phyloP scores from a whole-genome alignment of 78 protist species.

The Dictyostelium capitatum region DNA sequence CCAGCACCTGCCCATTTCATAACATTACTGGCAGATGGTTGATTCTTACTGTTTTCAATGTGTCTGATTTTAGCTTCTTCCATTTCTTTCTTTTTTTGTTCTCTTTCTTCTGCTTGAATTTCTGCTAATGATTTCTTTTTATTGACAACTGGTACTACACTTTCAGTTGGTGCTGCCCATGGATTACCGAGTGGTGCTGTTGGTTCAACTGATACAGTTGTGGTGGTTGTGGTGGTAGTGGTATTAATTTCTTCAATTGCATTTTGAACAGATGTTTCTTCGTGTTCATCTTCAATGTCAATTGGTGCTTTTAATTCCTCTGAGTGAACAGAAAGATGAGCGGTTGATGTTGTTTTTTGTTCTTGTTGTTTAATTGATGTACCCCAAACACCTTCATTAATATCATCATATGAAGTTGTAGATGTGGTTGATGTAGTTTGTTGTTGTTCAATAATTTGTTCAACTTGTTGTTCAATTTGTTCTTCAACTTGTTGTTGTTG shows the following conservation, averaged over 20 bases:
- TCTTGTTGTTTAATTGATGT: slow-evolving; percentile 26
- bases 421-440: slow-evolving; percentile 13
- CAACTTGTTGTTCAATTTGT: not conserved
- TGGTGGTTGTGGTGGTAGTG: not conserved
- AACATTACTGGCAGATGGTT: not conserved
- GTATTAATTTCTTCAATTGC: not conserved
- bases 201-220: not conserved
- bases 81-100: slow-evolving; percentile 53
- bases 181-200: slow-evolving; percentile 13
- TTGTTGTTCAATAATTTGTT: not conserved
- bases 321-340: not conserved
- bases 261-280: not conserved
- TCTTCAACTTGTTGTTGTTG: not conserved
- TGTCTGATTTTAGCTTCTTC: slow-evolving; percentile 21
- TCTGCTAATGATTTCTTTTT: slow-evolving; percentile 43
- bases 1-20: slow-evolving; percentile 60
- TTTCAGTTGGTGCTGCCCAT: slow-evolving; percentile 35
- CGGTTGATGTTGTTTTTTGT: not conserved
- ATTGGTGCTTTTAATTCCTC: slow-evolving; percentile 15
- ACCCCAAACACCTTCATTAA: not conserved
- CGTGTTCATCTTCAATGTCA: slow-evolving; percentile 13
- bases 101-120: slow-evolving; percentile 71
- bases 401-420: not conserved
- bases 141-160: not conserved
- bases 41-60: slow-evolving; percentile 24